Evolutionary conservation across 768 basidiomycete species (phyloP).

Genomic region (Podaxis rugospora): DNA sequence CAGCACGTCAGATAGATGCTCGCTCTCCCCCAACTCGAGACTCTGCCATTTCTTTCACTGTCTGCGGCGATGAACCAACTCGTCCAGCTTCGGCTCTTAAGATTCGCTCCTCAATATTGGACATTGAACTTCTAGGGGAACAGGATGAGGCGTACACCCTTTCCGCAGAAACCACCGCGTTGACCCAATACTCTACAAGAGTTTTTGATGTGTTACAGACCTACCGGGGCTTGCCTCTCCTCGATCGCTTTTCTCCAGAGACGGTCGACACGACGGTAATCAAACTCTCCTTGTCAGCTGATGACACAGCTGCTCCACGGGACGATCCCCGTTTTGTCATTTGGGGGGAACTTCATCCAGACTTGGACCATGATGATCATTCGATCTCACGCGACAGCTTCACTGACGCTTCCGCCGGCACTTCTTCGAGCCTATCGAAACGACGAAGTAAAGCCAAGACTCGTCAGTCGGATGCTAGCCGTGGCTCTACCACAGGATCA

Average conservation of each 20-base stretch:
- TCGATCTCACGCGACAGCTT: slow-evolving; percentile 31
- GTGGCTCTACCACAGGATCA: slow-evolving; percentile 14
- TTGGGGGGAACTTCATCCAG: slow-evolving; percentile 63
- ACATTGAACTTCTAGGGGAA: slow-evolving; percentile 10
- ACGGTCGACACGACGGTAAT: slow-evolving; percentile 62
- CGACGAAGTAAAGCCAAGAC: slow-evolving; percentile 30
- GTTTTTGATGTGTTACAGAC: slow-evolving; percentile 81
- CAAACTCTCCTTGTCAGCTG: slow-evolving; percentile 62
- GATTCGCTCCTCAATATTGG: slow-evolving; percentile 4
- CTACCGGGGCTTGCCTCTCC: slow-evolving; percentile 69
- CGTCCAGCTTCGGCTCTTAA: slow-evolving; percentile 26
- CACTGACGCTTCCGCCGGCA: slow-evolving; percentile 23
- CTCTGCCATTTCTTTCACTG: slow-evolving; percentile 16
- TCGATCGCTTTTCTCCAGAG: slow-evolving; percentile 60
- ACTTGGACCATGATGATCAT: slow-evolving; percentile 27
- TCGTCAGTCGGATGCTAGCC: slow-evolving; percentile 23
- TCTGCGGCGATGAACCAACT: slow-evolving; percentile 14
- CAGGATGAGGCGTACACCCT: slow-evolving; percentile 23
- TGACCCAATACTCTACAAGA: slow-evolving; percentile 65
- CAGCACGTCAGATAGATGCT: slow-evolving; percentile 54
- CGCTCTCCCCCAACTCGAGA: slow-evolving; percentile 13
- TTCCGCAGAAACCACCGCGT: slow-evolving; percentile 42
- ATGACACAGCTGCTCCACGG: slow-evolving; percentile 67
- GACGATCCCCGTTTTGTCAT: slow-evolving; percentile 91
- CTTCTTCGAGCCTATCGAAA: slow-evolving; percentile 27